Conservation (phyloP, 257 asterid genomes). For the Marsdenia floribunda region DNA sequence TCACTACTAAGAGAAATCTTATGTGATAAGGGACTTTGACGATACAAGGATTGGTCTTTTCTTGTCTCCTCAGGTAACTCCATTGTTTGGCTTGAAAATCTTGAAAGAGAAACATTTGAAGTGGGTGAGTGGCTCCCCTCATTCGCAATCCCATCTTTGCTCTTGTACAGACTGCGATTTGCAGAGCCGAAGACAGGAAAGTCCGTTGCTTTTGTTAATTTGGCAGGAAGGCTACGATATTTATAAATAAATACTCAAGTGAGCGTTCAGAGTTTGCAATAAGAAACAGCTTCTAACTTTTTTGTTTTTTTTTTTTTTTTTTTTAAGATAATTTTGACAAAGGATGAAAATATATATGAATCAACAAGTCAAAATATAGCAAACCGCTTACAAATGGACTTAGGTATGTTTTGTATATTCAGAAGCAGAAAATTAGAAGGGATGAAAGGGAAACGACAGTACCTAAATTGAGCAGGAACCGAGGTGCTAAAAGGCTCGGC, state of each 20-base stretch:
- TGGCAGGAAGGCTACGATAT: slow-evolving; percentile 51
- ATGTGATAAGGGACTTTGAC: slow-evolving; percentile 43
- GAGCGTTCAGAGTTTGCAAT: not conserved
- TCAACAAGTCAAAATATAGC: not conserved
- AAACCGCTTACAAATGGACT: not conserved
- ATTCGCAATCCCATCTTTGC: slow-evolving; percentile 25
- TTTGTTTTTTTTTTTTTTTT: too few species aligned
- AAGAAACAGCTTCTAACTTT: not conserved
- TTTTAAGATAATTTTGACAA: not conserved
- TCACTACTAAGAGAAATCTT: slow-evolving; percentile 28
- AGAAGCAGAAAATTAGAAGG: not conserved
- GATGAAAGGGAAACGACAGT: not conserved
- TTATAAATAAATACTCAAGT: slow-evolving; percentile 9
- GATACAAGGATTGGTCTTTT: slow-evolving; percentile 23
- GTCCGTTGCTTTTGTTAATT: slow-evolving; percentile 37
- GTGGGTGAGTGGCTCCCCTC: slow-evolving; percentile 24
- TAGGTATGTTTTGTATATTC: too few species aligned
- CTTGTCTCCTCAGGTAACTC: slow-evolving; percentile 24
- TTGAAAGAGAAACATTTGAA: slow-evolving; percentile 33
- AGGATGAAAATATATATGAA: not conserved
- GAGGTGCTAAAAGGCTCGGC: slow-evolving; percentile 46
- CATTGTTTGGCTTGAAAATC: slow-evolving; percentile 38
- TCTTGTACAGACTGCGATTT: slow-evolving; percentile 25
- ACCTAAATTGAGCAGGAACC: slow-evolving; percentile 64
- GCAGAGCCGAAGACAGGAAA: slow-evolving; percentile 36